Base-by-base conservation (phyloP, 768 basidiomycete species). In the Melanogaster broomeanus region DNA sequence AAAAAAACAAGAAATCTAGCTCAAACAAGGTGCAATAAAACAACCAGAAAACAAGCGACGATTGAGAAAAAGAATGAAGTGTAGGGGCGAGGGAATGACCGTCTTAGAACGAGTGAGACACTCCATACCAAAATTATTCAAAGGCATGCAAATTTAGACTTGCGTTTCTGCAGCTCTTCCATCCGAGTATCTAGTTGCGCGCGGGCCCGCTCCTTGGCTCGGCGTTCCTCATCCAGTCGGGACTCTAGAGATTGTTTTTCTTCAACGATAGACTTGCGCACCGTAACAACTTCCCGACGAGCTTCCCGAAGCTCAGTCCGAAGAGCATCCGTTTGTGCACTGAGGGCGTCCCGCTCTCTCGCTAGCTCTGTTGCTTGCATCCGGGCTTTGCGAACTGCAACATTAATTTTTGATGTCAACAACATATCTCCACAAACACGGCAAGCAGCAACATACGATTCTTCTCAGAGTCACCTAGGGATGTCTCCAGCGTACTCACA, bases 311-410 rank as follows among this genome's bases (percentile, higher is more conserved):
- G 79, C 69, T 95, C 90, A 49, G 69, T 78, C 42, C 87, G 83
- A 25, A 94, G 78, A 28, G 75, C 65, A 30, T 86, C 84, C 50
- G 89, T 71, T 68, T 90, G 85, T 39, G 68, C 62, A 52, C 74
- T 85, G 49, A 90, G 74, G 34, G 79, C 78, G 68, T 95, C 93
- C 40, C 93, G 84, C 69, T 96, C 93, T 44, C 88, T 81, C 10
- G 88, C 88, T 34, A 94, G 73, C 63, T 96, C 93, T 49, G 89
- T 92, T 18, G 92, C 90, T 67, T 95, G 93, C 84, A 93, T 87
- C 33, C 93, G 90, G 6, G 93, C 88, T 72, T 96, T 96, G 53
- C 94, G 90, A 49, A 96, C 90, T 93, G 61, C 30, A 49, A 27
- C 28, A 38, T 42, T 39, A 43, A 49, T 35, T 11, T 56, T 35